A percentile compares a stretch with the other conserved stretches of the same genome.
These are phyloP conservation scores for Bodo saltans DNA, from an alignment of 78 protist genomes.

Conservation along the genomic window DNA sequence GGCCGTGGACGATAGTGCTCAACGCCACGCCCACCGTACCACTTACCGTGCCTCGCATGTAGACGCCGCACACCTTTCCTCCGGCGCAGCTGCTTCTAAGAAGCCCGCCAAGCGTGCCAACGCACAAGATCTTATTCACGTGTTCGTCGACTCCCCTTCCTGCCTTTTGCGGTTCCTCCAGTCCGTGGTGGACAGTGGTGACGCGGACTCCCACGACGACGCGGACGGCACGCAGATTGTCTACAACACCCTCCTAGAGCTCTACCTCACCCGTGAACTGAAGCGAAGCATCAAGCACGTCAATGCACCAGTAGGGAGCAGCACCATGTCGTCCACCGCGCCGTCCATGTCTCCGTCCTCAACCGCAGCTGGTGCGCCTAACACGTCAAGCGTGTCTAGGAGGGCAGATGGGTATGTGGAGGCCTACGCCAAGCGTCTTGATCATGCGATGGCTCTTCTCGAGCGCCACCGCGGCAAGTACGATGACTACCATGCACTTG, in stretches of 20 bases:
- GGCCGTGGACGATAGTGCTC: neutral
- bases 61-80: neutral
- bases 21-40: neutral
- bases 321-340: neutral
- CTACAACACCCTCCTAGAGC: constrained; percentile 76
- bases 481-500: constrained; percentile 76
- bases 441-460: constrained; percentile 1
- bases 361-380: no score
- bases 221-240: constrained; percentile 15
- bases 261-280: constrained; percentile 64
- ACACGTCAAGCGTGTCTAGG: no score
- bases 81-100: neutral
- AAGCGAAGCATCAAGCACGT: neutral
- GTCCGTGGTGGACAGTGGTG: constrained; percentile 30
- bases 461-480: constrained; percentile 19
- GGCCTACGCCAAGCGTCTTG: constrained; percentile 1
- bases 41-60: neutral
- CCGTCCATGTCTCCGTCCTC: no score
- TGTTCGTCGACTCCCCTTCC: constrained; percentile 57
- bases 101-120: neutral
- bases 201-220: constrained; percentile 5
- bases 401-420: constrained; percentile 13
- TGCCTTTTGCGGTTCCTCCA: constrained; percentile 71
- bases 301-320: neutral
- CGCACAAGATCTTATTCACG: constrained; percentile 72